Percentiles rank a stretch among this genome's conserved stretches.
phyloP scores from a whole-genome alignment of 371 early-diverging fungal species.

The Mortierella sp. region DNA sequence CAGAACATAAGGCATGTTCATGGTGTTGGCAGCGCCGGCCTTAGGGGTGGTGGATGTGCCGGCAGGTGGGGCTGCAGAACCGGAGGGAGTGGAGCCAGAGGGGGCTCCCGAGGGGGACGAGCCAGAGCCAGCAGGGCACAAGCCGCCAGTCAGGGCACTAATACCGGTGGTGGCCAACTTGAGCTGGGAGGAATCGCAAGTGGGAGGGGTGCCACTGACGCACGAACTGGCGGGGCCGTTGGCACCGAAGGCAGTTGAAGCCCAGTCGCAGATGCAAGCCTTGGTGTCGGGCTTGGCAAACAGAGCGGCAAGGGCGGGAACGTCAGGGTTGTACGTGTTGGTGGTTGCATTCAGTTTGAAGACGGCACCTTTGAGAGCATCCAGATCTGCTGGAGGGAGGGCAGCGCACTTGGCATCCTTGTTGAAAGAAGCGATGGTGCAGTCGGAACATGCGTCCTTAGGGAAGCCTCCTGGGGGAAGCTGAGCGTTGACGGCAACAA shows the following conservation, averaged over 20 bases:
- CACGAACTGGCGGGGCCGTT: constrained; percentile 26
- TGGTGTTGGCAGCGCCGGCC: constrained; percentile 8
- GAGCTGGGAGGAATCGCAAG: constrained; percentile 25
- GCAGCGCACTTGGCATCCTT: background rate
- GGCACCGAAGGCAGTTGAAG: constrained; percentile 9
- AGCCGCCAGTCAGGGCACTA: background rate
- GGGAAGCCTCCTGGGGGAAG: background rate
- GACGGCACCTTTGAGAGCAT: background rate
- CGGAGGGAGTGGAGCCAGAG: background rate
- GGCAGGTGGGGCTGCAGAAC: no score
- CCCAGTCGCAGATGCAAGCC: constrained; percentile 39
- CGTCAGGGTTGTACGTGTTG: background rate
- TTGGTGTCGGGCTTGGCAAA: constrained; percentile 15
- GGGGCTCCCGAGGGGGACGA: background rate
- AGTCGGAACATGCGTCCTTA: constrained; percentile 25
- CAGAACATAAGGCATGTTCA: constrained; percentile 43
- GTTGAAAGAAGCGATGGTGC: constrained; percentile 21
- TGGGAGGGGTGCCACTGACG: constrained; percentile 9
- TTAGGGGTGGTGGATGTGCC: background rate
- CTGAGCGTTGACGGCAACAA: constrained; percentile 39
- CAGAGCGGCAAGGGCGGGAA: background rate
- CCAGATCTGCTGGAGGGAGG: background rate
- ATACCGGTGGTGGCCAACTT: background rate
- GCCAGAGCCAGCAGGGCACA: constrained; percentile 10
- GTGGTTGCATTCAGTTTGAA: background rate